Conservation (phyloP, 768 basidiomycete species). For the Auriculariales sp. region DNA sequence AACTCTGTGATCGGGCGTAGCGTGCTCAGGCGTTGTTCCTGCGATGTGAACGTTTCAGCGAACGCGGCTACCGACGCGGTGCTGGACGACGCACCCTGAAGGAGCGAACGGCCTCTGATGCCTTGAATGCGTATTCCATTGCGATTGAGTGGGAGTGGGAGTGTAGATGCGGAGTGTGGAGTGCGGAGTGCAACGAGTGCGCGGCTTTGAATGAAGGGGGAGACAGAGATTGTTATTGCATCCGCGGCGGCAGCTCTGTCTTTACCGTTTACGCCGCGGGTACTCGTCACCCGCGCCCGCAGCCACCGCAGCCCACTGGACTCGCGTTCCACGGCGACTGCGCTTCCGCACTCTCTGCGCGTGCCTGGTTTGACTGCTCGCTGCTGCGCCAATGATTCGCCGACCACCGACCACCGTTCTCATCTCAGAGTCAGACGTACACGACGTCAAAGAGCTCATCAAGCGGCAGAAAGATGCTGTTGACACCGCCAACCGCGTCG, state of each 20-base stretch:
- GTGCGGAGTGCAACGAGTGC: no score
- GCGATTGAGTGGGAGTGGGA: slow-evolving; percentile 2
- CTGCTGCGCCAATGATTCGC: slow-evolving; percentile 67
- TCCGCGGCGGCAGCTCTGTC: no score
- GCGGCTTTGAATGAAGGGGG: no score
- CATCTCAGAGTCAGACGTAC: slow-evolving; percentile 64
- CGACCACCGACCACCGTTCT: slow-evolving; percentile 61
- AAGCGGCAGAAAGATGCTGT: slow-evolving; percentile 18
- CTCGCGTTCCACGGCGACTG: no score
- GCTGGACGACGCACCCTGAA: slow-evolving; percentile 38
- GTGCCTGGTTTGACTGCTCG: background rate
- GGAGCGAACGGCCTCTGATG: slow-evolving; percentile 52
- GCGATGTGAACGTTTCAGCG: slow-evolving; percentile 1
- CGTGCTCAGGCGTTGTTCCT: slow-evolving; percentile 72
- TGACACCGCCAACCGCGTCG: slow-evolving; percentile 4
- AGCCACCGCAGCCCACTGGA: no score
- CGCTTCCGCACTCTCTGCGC: slow-evolving; percentile 13
- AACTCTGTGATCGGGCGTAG: slow-evolving; percentile 63
- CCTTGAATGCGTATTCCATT: slow-evolving; percentile 57
- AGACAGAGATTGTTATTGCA: no score
- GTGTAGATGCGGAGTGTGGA: background rate
- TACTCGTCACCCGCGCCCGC: no score
- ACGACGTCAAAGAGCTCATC: slow-evolving; percentile 55
- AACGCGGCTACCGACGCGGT: background rate
- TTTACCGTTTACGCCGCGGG: no score